These are phyloP conservation scores for Penicillium digitatum DNA, from an alignment of 2,329 filamentous ascomycete species.

Conservation along the genomic window DNA sequence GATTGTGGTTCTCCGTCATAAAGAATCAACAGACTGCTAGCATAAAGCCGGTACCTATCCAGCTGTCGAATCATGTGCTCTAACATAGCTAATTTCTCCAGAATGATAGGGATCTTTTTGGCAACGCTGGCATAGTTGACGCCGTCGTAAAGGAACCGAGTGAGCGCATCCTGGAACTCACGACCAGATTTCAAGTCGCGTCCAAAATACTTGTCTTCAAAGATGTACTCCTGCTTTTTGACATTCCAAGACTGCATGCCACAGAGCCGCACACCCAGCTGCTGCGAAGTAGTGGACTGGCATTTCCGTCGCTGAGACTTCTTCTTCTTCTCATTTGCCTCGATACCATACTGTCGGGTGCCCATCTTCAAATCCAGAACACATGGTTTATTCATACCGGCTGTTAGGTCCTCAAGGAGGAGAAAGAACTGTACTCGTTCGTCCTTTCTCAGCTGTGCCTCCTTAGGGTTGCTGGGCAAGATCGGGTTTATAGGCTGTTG, in stretches of 20 bases:
- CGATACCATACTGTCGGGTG: constrained; percentile 91
- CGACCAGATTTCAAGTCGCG: constrained; percentile 78
- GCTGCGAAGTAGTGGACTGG: constrained; percentile 81
- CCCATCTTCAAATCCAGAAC: constrained; percentile 99
- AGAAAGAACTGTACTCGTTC: constrained; percentile 85
- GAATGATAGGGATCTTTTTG: constrained; percentile 79
- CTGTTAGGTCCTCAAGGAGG: constrained; percentile 87
- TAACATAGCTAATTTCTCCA: constrained; percentile 77
- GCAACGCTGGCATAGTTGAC: constrained; percentile 73
- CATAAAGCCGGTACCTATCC: constrained; percentile 88
- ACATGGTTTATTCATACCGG: constrained; percentile 93
- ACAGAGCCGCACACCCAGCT: constrained; percentile 88
- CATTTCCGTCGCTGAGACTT: constrained; percentile 91
- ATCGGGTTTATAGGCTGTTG: constrained; percentile 26
- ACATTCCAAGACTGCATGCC: constrained; percentile 96
- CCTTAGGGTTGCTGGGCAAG: constrained; percentile 68
- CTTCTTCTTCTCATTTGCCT: constrained; percentile 87
- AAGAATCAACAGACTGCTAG: constrained; percentile 88
- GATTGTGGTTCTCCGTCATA: constrained; percentile 71
- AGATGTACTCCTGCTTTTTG: constrained; percentile 77
- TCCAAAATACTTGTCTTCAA: constrained; percentile 97
- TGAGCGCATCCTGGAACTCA: constrained; percentile 85
- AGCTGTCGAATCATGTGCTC: constrained; percentile 78
- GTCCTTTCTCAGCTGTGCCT: constrained; percentile 56
- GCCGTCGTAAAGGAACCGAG: constrained; percentile 86